Evolutionary conservation across 345 rosid genomes (phyloP).

Genomic region (Lepidium aucheri): DNA sequence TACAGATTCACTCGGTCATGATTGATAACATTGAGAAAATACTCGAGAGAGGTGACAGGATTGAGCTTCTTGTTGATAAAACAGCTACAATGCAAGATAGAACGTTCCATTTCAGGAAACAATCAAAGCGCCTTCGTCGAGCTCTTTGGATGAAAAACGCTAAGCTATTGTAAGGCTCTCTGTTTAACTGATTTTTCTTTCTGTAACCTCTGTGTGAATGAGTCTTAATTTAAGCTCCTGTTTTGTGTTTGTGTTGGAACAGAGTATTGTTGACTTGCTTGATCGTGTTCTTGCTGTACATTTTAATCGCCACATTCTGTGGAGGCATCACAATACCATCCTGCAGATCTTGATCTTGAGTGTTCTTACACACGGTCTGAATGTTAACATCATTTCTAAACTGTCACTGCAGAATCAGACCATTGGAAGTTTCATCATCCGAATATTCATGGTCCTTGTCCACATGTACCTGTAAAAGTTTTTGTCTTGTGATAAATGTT

Average conservation of each 20-base stretch:
- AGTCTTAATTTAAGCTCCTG: neutral
- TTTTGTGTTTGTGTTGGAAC: conserved; percentile 23
- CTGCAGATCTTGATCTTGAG: conserved; percentile 64
- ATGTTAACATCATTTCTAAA: neutral
- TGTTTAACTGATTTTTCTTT: too few species aligned
- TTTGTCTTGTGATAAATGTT: too few species aligned
- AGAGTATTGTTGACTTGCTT: conserved; percentile 80
- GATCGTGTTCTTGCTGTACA: conserved; percentile 73
- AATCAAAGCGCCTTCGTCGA: conserved; percentile 80
- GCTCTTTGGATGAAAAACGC: conserved; percentile 99
- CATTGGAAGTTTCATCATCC: too few species aligned
- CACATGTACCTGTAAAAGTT: too few species aligned
- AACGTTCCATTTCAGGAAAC: conserved; percentile 90
- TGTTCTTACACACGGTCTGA: neutral
- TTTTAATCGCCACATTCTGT: conserved; percentile 80
- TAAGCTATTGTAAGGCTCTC: conserved; percentile 68
- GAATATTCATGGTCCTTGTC: too few species aligned
- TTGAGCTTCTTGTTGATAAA: conserved; percentile 94
- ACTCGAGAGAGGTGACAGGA: conserved; percentile 92
- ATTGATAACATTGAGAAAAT: conserved; percentile 95
- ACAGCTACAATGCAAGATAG: conserved; percentile 93
- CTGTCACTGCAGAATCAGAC: too few species aligned
- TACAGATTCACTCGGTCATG: conserved; percentile 87
- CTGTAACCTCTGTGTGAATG: neutral
- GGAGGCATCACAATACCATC: conserved; percentile 87